Percentiles rank a stretch among this genome's conserved stretches.
Conservation (phyloP, 2,329 filamentous ascomycete species). For the Aschersonia sp. region DNA sequence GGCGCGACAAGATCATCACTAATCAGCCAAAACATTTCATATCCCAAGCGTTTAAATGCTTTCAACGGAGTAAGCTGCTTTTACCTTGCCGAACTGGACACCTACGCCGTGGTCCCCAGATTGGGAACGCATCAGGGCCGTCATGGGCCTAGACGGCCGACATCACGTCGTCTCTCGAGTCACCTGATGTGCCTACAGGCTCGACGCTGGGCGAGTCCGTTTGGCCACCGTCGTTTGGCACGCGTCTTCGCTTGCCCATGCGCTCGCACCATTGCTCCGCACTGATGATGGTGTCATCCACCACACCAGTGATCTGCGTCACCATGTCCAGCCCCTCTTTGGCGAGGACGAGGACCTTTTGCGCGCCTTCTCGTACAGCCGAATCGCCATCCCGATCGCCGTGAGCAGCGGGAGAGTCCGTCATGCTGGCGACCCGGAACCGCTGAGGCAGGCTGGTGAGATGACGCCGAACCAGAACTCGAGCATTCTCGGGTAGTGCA, state of each 20-base stretch:
- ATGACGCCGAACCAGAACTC: slow-evolving; percentile 68
- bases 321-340: slow-evolving; percentile 92
- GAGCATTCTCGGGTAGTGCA: slow-evolving; percentile 77
- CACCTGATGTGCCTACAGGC: too few species aligned
- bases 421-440: slow-evolving; percentile 57
- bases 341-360: slow-evolving; percentile 71
- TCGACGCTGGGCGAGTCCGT: neutral
- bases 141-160: too few species aligned
- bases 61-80: too few species aligned
- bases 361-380: slow-evolving; percentile 40
- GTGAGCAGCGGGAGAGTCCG: slow-evolving; percentile 13
- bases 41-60: too few species aligned
- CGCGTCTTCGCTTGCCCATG: slow-evolving; percentile 35
- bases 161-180: too few species aligned
- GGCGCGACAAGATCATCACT: too few species aligned
- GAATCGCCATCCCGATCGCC: slow-evolving; percentile 20
- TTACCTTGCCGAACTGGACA: too few species aligned
- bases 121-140: too few species aligned
- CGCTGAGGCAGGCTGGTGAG: slow-evolving; percentile 72
- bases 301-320: slow-evolving; percentile 71
- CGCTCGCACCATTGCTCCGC: slow-evolving; percentile 85
- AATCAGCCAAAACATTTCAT: too few species aligned
- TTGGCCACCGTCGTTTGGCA: slow-evolving; percentile 12
- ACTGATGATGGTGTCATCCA: slow-evolving; percentile 78
- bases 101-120: too few species aligned